Base-by-base conservation (phyloP, 1,139 yeast genomes). In the Meyerozyma sp. region DNA sequence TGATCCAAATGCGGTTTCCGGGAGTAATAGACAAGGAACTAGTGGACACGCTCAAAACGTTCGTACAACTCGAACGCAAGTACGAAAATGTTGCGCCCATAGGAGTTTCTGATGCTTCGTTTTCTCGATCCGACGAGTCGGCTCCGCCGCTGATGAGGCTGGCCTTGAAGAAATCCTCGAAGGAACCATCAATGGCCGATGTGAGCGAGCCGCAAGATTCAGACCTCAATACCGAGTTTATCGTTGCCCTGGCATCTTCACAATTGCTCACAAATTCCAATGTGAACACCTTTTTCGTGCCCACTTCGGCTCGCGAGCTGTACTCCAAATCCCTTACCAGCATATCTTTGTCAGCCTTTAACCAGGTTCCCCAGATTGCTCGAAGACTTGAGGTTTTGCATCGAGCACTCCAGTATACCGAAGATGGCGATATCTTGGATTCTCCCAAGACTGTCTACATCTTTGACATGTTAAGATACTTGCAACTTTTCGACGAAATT, bases 1-100 rank as follows among this genome's bases (percentile, higher is more conserved):
- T 62, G 10, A 73, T 84, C 41, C 65, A 66, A 38, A 56, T 78
- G 32, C 65, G 90, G 44, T 63, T 84, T 9, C 90, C 91, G 1
- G 58, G 63, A 2, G 70, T 78, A 2, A 65, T 79, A 34, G 82
- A 83, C 0, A 46, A 50, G 2, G 43, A 53, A 29, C 57, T 53
- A 37, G 49, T 50, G 10, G 45, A 46, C 1, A 44, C 61, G 1
- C 42, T 71, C 4, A 46, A 53, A 40, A 51, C 51, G 8, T 55
- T 71, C 42, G 68, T 72, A 1, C 56, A 54, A 41, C 42, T 60
- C 37, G 77, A 73, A 49, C 48, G 49, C 14, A 72, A 70, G 42
- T 51, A 58, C 42, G 47, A 58, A 21, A 65, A 65, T 35, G 51
- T 68, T 28, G 67, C 74, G 2, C 77, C 77, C 0, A 54, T 71